phyloP scores from a whole-genome alignment of 192 early-diverging fungal species.

The Coemansia sp. region DNA sequence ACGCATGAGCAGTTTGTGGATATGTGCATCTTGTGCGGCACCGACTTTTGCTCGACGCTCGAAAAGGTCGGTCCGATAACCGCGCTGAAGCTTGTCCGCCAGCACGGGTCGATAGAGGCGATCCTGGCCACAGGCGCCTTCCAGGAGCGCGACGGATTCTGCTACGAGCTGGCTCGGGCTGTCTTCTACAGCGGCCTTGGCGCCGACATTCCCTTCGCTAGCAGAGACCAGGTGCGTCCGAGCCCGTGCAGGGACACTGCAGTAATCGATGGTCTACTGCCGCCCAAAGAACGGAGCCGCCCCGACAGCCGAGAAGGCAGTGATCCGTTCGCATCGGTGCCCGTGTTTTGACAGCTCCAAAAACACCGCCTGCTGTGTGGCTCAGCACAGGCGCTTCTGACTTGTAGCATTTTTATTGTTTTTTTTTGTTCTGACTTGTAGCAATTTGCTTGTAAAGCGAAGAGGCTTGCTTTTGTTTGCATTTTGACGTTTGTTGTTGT shows the following conservation, averaged over 20 bases:
- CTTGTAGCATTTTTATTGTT: background rate
- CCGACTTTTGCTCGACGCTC: slow-evolving; percentile 68
- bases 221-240: slow-evolving; percentile 16
- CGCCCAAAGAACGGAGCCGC: background rate
- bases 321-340: slow-evolving; percentile 29
- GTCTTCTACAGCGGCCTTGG: slow-evolving; percentile 28
- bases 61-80: slow-evolving; percentile 64
- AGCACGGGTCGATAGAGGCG: slow-evolving; percentile 64
- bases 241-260: background rate
- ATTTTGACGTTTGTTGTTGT: background rate
- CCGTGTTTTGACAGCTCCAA: slow-evolving; percentile 3
- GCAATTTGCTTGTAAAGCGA: background rate
- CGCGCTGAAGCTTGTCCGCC: slow-evolving; percentile 58
- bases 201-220: slow-evolving; percentile 12
- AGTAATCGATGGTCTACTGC: slow-evolving; percentile 26
- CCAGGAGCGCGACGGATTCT: slow-evolving; percentile 40
- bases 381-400: background rate
- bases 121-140: slow-evolving; percentile 48
- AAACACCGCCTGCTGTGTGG: background rate
- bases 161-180: slow-evolving; percentile 34
- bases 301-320: background rate
- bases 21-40: slow-evolving; percentile 75
- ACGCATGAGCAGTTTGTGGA: slow-evolving; percentile 60
- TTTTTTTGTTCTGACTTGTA: background rate
- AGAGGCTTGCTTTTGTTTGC: background rate